A percentile compares a stretch with the other conserved stretches of the same genome.
phyloP scores from a whole-genome alignment of 192 early-diverging fungal genomes.

The Rhizophagus prolifer region DNA sequence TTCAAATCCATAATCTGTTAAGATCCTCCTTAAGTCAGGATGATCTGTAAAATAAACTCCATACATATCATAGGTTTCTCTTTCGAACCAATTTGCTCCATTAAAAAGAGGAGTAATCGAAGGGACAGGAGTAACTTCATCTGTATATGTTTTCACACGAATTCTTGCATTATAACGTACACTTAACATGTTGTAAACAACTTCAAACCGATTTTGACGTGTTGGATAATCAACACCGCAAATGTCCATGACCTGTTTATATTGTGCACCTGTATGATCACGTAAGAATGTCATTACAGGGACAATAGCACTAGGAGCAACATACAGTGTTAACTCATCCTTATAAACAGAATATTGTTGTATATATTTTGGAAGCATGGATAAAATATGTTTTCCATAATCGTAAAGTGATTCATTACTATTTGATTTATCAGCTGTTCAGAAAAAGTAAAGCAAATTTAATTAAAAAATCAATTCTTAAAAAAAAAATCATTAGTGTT shows the following conservation, averaged over 20 bases:
- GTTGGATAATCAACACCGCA: slow-evolving; percentile 93
- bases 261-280: slow-evolving; percentile 89
- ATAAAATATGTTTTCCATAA: slow-evolving; percentile 85
- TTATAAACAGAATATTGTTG: slow-evolving; percentile 98
- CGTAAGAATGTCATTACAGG: slow-evolving; percentile 88
- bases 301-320: slow-evolving; percentile 76
- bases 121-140: slow-evolving; percentile 88
- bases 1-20: slow-evolving; percentile 99
- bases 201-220: slow-evolving; percentile 90
- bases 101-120: slow-evolving; percentile 77
- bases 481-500: not conserved
- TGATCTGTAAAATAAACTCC: slow-evolving; percentile 95
- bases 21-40: slow-evolving; percentile 93
- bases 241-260: slow-evolving; percentile 88
- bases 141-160: slow-evolving; percentile 96
- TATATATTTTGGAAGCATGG: slow-evolving; percentile 89
- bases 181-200: slow-evolving; percentile 91
- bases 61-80: slow-evolving; percentile 99
- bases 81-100: slow-evolving; percentile 96
- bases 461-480: too few species aligned
- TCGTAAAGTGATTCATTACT: slow-evolving; percentile 62
- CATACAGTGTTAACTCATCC: slow-evolving; percentile 94
- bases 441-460: not conserved
- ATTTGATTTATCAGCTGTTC: not conserved
- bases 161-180: slow-evolving; percentile 89